Evolutionary conservation across 1,139 yeast species (phyloP).

Genomic region (Zygotorulaspora mrakii): DNA sequence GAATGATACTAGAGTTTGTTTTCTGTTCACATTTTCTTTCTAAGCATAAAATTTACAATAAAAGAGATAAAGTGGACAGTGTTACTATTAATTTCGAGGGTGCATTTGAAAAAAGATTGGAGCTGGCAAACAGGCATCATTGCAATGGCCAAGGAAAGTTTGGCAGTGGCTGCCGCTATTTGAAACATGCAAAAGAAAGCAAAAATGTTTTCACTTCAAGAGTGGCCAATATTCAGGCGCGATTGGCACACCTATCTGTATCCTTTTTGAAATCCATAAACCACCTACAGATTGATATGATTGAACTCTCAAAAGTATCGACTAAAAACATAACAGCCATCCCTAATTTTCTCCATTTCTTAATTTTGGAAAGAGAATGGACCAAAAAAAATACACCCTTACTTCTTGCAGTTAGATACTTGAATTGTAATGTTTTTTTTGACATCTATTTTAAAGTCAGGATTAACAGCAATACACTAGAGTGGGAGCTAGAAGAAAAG

Average conservation of each 20-base stretch:
- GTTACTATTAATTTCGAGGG: not conserved
- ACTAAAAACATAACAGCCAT: not conserved
- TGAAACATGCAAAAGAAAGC: not conserved
- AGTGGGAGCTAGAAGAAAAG: not conserved
- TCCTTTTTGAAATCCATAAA: not conserved
- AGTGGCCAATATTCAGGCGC: not conserved
- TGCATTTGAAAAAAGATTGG: not conserved
- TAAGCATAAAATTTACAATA: not conserved
- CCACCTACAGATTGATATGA: not conserved
- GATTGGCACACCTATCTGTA: not conserved
- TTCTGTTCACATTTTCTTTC: not conserved
- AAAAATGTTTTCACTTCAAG: not conserved
- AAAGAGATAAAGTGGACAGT: not conserved
- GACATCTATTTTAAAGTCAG: not conserved
- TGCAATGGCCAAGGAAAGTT: not conserved
- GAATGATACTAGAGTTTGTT: not conserved
- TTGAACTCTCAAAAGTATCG: not conserved
- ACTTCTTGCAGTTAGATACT: not conserved
- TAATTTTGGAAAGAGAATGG: not conserved
- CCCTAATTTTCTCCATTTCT: not conserved
- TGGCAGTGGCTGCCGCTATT: not conserved
- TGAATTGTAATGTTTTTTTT: not conserved
- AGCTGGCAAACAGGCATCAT: not conserved
- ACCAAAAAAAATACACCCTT: not conserved
- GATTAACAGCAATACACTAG: not conserved